A percentile compares a stretch with the other conserved stretches of the same genome.
These are phyloP conservation scores for Metschnikowia colocasiae DNA, from an alignment of 805 yeast genomes.

Conservation along the genomic window DNA sequence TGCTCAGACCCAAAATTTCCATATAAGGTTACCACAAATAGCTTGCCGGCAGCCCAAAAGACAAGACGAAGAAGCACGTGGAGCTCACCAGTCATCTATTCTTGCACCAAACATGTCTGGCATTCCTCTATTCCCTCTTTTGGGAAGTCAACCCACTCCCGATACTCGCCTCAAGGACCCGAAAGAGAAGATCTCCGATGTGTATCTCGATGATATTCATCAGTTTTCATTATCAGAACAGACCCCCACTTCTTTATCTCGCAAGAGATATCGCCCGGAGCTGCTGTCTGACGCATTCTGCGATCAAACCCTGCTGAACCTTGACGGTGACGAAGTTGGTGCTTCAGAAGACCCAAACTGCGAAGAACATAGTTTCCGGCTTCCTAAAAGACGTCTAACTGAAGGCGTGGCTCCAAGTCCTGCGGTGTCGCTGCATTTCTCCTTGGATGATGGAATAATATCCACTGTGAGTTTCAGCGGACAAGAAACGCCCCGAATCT, in stretches of 20 bases:
- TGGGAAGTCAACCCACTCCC: conserved; percentile 25
- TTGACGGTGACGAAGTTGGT: conserved; percentile 7
- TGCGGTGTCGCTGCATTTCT: neutral
- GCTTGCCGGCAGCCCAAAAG: neutral
- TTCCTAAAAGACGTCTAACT: conserved; percentile 37
- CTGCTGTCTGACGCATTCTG: conserved; percentile 17
- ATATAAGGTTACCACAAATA: neutral
- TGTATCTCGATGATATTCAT: conserved; percentile 30
- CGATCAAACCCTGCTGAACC: conserved; percentile 17
- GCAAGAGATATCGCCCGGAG: conserved; percentile 25
- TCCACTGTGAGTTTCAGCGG: neutral
- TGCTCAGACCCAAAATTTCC: neutral
- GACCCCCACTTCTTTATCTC: conserved; percentile 10
- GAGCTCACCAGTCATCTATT: neutral
- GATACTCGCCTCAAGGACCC: conserved; percentile 33
- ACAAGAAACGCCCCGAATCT: neutral
- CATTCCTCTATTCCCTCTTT: conserved; percentile 28
- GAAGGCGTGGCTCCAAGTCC: neutral
- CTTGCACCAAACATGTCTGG: neutral
- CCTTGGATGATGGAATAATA: neutral
- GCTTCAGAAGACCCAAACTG: neutral
- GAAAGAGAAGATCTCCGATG: conserved; percentile 28
- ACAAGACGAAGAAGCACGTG: neutral
- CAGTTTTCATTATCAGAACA: conserved; percentile 20
- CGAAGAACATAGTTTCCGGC: conserved; percentile 12